phyloP scores from a whole-genome alignment of 2,329 filamentous ascomycete species.

The Furcasterigmium sp. region DNA sequence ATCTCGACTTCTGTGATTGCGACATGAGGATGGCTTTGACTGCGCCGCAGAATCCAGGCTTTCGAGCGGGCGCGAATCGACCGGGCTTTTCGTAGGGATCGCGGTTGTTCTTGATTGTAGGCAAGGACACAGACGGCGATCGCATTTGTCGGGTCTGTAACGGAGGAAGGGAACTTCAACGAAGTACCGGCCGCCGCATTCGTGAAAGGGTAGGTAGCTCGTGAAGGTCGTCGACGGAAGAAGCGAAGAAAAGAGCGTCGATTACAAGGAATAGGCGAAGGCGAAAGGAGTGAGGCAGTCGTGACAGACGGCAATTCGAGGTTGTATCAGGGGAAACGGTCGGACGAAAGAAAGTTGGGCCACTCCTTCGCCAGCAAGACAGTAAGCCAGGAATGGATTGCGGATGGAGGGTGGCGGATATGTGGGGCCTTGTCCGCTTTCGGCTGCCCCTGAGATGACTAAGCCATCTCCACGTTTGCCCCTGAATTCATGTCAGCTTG shows the following conservation, averaged over 20 bases:
- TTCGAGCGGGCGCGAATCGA: slow-evolving; percentile 47
- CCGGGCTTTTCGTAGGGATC: slow-evolving; percentile 62
- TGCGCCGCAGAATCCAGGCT: slow-evolving; percentile 44
- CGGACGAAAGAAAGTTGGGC: too few relatives aligned
- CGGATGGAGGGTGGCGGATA: too few relatives aligned
- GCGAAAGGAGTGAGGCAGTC: too few relatives aligned
- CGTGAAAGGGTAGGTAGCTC: slow-evolving; percentile 3
- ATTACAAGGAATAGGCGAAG: background rate
- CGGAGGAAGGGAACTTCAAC: slow-evolving; percentile 4
- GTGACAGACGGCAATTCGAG: too few relatives aligned
- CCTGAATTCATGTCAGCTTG: too few relatives aligned
- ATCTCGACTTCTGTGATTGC: slow-evolving; percentile 60
- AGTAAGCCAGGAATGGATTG: too few relatives aligned
- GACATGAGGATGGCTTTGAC: slow-evolving; percentile 56
- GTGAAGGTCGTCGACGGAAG: slow-evolving; percentile 3
- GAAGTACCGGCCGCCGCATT: slow-evolving; percentile 14
- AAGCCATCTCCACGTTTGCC: too few relatives aligned
- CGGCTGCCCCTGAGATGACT: too few relatives aligned
- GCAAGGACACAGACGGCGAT: slow-evolving; percentile 60
- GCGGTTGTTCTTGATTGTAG: slow-evolving; percentile 53
- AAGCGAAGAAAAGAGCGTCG: background rate
- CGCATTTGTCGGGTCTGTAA: slow-evolving; percentile 40
- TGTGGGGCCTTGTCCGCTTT: too few relatives aligned
- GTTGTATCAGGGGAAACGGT: too few relatives aligned
- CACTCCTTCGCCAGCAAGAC: too few relatives aligned